Evolutionary conservation across 257 asterid genomes (phyloP), one percentile per base, ranked within the genome.

Genomic region (Coffea eugenioides): DNA sequence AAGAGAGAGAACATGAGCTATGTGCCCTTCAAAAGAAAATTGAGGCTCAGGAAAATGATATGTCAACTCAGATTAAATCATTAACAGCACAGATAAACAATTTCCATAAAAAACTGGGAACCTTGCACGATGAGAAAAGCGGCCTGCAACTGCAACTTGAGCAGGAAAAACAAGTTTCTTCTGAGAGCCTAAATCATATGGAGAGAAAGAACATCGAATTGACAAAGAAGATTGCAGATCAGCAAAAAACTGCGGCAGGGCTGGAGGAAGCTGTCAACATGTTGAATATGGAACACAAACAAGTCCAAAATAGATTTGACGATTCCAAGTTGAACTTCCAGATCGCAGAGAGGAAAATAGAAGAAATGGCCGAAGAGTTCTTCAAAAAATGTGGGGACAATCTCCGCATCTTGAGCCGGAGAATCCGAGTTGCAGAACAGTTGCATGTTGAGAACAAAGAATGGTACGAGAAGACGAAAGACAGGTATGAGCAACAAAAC

Each of bases 341-440:
- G 14, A 27, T 81, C 0, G 87, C 91, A 46, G 97, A 95, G 67
- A 83, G 78, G 76, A 93, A 88, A 57, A 80, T 90, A 0, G 99
- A 89, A 46, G 98, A 95, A 74, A 83, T 87, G 88, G 89, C 90
- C 0, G 92, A 85, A 36, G 99, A 86, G 52, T 87, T 89, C 62
- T 84, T 90, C 27, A 92, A 93, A 59, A 90, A 82, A 62, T 87
- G 87, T 51, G 98, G 92, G 62, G 99, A 91, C 81, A 88, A 92
- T 41, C 86, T 87, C 75, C 82, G 92, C 46, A 91, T 95, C 70
- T 83, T 95, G 31, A 93, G 98, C 84, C 79, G 94, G 15, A 90
- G 99, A 72, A 95, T 95, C 73, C 84, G 89, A 8, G 97, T 95
- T 0, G 96, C 98, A 3, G 99, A 95, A 78, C 98, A 95, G 81